These are phyloP conservation scores for Omphalea diandra DNA, from an alignment of 441 rosid species.

Conservation along the genomic window DNA sequence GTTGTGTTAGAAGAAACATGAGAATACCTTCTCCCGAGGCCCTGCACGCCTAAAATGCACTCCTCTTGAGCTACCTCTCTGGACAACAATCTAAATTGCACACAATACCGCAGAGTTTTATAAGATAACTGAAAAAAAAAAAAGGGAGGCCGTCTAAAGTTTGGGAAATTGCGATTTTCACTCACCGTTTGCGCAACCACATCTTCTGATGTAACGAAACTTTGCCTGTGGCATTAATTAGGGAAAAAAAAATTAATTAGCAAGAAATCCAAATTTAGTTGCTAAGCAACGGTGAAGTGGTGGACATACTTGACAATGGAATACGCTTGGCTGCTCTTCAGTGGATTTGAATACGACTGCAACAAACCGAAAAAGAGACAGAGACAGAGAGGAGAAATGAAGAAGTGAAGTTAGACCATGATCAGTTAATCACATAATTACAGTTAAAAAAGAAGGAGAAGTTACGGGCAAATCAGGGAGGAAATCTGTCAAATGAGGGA, in stretches of 20 bases:
- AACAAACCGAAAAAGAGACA: too few species aligned
- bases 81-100: constrained; percentile 67
- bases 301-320: constrained; percentile 71
- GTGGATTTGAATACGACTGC: constrained; percentile 79
- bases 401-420: neutral
- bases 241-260: neutral
- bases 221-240: constrained; percentile 53
- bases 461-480: constrained; percentile 70
- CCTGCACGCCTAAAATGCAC: constrained; percentile 88
- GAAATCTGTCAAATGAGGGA: constrained; percentile 79
- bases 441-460: neutral
- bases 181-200: constrained; percentile 63
- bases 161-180: neutral
- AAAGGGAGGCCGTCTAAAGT: neutral
- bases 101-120: constrained; percentile 15
- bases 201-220: constrained; percentile 70
- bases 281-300: neutral
- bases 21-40: constrained; percentile 68
- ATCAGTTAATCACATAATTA: neutral
- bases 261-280: neutral
- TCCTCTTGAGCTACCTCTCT: constrained; percentile 70
- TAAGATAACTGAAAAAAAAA: neutral
- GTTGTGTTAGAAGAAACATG: constrained; percentile 16
- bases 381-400: neutral
- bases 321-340: constrained; percentile 72